phyloP scores from a whole-genome alignment of 106 monocot species.

The Apostasia ramifera region DNA sequence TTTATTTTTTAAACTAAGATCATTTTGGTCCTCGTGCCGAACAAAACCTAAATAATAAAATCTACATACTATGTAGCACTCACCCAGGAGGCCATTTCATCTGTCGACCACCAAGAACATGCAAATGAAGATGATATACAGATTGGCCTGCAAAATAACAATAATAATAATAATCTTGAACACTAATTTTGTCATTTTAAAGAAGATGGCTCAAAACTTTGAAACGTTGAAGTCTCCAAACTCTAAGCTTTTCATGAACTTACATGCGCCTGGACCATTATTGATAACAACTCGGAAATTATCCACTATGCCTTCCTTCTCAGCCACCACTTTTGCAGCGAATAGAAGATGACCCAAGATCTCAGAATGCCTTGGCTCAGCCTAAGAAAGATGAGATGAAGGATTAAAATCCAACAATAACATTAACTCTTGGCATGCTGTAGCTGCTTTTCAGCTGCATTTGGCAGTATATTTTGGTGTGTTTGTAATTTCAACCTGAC shows the following conservation, averaged over 20 bases:
- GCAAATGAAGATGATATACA: constrained; percentile 87
- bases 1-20: no score
- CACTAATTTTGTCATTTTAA: neutral
- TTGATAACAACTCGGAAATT: constrained; percentile 81
- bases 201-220: neutral
- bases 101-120: constrained; percentile 84
- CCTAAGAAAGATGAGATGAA: constrained; percentile 26
- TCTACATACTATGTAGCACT: neutral
- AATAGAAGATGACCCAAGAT: constrained; percentile 86
- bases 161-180: neutral
- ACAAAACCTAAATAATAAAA: no score
- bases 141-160: constrained; percentile 69
- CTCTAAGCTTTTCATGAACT: constrained; percentile 11
- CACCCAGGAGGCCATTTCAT: constrained; percentile 95
- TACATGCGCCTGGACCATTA: constrained; percentile 73
- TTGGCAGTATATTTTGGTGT: no score
- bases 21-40: no score
- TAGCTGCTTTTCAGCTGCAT: no score
- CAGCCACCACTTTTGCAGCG: constrained; percentile 76
- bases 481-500: no score
- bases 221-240: no score
- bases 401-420: neutral
- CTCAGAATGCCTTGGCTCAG: constrained; percentile 64
- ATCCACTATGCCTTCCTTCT: constrained; percentile 82
- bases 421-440: no score